These are phyloP conservation scores for Seiridium unicorne DNA, from an alignment of 2,329 filamentous ascomycete genomes.

Conservation along the genomic window DNA sequence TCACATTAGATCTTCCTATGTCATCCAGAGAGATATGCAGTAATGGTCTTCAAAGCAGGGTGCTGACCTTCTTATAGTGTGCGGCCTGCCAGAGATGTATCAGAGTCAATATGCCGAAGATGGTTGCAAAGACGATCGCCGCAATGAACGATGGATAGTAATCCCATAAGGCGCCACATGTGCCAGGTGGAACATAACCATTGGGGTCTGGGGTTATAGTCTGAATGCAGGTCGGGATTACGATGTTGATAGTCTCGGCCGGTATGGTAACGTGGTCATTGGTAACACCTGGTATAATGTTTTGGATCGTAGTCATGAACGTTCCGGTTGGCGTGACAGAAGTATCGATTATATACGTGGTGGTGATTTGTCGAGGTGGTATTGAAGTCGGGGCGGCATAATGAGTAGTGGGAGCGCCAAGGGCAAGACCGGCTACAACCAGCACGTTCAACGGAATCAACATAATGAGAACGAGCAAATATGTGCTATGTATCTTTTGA, in stretches of 20 bases:
- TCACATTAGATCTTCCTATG: too few species aligned
- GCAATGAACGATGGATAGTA: slow-evolving; percentile 32
- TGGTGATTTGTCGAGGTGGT: not conserved
- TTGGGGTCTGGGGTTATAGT: slow-evolving; percentile 31
- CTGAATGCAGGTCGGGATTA: slow-evolving; percentile 33
- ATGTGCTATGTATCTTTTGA: too few species aligned
- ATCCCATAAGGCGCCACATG: slow-evolving; percentile 26
- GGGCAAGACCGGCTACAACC: not conserved
- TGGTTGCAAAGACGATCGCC: slow-evolving; percentile 22
- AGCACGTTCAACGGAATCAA: not conserved
- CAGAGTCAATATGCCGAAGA: slow-evolving; percentile 22
- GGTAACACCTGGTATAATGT: slow-evolving; percentile 26
- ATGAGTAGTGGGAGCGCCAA: not conserved
- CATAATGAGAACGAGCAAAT: not conserved
- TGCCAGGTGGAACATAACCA: slow-evolving; percentile 29
- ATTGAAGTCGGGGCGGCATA: not conserved
- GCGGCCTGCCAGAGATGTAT: slow-evolving; percentile 19
- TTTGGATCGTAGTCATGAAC: slow-evolving; percentile 27
- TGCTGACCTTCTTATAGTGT: slow-evolving; percentile 20
- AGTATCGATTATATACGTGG: not conserved
- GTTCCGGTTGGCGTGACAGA: slow-evolving; percentile 7
- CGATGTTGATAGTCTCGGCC: slow-evolving; percentile 28
- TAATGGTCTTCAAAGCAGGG: too few species aligned
- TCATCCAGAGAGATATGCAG: too few species aligned
- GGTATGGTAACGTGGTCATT: slow-evolving; percentile 24